Percentiles rank a stretch among this genome's conserved stretches.
Evolutionary conservation across 2,329 filamentous ascomycete species (phyloP).

Genomic region (Claviceps sp.): DNA sequence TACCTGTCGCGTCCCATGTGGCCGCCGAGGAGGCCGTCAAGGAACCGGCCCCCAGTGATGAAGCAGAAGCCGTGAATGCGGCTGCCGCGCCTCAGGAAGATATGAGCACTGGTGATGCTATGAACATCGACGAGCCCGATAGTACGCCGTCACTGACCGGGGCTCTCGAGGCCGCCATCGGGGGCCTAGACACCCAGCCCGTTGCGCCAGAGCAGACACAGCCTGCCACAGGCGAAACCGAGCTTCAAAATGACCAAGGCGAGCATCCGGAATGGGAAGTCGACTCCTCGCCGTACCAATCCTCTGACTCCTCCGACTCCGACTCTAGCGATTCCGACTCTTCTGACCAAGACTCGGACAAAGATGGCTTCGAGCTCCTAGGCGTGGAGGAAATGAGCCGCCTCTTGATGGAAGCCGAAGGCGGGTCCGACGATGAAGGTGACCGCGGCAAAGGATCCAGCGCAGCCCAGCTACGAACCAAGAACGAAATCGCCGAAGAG

Average conservation of each 20-base stretch:
- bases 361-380: conserved; percentile 58
- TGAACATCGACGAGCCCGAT: conserved; percentile 23
- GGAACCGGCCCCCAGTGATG: not conserved
- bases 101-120: conserved; percentile 18
- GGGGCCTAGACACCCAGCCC: conserved; percentile 16
- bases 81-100: not conserved
- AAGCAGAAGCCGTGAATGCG: not conserved
- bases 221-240: conserved; percentile 5
- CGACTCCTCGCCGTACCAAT: conserved; percentile 65
- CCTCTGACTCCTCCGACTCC: conserved; percentile 30
- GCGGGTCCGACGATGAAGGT: conserved; percentile 65
- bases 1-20: conserved; percentile 3
- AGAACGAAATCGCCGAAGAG: conserved; percentile 62
- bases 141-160: conserved; percentile 26
- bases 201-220: conserved; percentile 7
- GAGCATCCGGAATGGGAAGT: conserved; percentile 69
- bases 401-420: conserved; percentile 73
- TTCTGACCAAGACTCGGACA: conserved; percentile 39
- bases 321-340: conserved; percentile 46
- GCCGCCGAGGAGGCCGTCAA: not conserved
- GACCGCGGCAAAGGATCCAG: conserved; percentile 29
- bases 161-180: conserved; percentile 31
- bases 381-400: conserved; percentile 72
- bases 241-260: conserved; percentile 20
- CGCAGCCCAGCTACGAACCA: conserved; percentile 50